Base-by-base conservation (phyloP, 1,284 basidiomycete genomes). In the Pseudozyma hubeiensis region DNA sequence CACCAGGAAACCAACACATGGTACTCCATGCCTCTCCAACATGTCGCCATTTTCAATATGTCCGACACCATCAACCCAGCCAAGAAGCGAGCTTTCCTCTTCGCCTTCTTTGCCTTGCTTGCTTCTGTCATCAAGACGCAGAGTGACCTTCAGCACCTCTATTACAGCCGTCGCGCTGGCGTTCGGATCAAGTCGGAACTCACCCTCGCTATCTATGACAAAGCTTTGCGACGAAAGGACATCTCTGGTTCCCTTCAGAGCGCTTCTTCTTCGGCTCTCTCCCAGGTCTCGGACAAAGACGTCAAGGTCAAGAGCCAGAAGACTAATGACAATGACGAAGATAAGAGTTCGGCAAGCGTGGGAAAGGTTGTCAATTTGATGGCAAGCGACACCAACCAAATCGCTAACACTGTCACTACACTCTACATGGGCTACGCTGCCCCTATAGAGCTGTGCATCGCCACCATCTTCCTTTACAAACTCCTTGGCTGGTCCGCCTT, bases 141-240 rank as follows among this genome's bases (percentile, higher is more conserved):
- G 47, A 50, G 61, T 5, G 92, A 94, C 73, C 85, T 92, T 2
- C 89, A 91, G 56, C 92, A 93, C 80, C 86, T 94, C 2, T 93
- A 91, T 90, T 89, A 89, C 71, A 89, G 90, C 11, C 88, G 92
- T 24, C 55, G 77, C 10, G 91, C 90, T 0, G 84, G 87, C 9
- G 90, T 91, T 11, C 87, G 92, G 19, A 88, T 91, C 24, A 89
- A 91, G 16, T 87, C 89, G 5, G 90, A 91, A 84, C 87, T 94
- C 14, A 93, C 91, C 87, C 88, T 91, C 0, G 87, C 91, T 0
- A 91, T 97, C 56, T 97, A 95, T 80, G 91, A 94, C 83, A 97
- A 97, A 84, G 91, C 94, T 0, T 86, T 97, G 43, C 91, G 91
- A 81, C 87, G 93, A 30, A 91, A 90, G 81, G 93, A 97, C 83